Conservation (phyloP, 306 rosid genomes). For the Pterocarpus santalinus region DNA sequence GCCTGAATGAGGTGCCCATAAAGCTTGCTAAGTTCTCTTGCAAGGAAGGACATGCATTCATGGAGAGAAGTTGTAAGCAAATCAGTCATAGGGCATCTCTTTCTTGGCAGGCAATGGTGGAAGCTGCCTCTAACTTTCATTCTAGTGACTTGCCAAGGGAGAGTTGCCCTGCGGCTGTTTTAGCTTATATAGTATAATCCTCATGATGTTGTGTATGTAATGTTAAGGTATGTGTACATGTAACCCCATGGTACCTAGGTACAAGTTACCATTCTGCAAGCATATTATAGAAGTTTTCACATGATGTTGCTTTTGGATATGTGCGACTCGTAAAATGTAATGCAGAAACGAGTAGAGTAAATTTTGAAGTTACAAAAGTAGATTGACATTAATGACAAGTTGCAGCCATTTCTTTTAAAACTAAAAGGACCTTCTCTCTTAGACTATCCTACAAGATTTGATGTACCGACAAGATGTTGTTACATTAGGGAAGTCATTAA, state of each 20-base stretch:
- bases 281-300: background rate
- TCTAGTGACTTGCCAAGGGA: conserved; percentile 36
- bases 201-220: background rate
- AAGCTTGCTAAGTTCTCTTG: background rate
- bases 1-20: background rate
- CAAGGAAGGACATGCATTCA: background rate
- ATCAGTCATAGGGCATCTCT: conserved; percentile 44
- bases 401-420: too few relatives aligned
- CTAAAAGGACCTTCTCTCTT: too few relatives aligned
- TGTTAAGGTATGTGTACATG: background rate
- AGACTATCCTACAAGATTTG: too few relatives aligned
- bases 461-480: too few relatives aligned
- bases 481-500: too few relatives aligned
- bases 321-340: background rate
- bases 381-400: too few relatives aligned
- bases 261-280: background rate
- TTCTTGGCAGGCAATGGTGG: conserved; percentile 29
- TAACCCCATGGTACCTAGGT: too few relatives aligned
- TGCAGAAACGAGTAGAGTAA: background rate
- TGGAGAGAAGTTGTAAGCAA: conserved; percentile 31
- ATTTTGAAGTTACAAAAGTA: background rate
- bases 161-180: conserved; percentile 42
- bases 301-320: background rate
- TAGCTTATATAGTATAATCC: conserved; percentile 14
- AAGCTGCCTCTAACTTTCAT: background rate